These are phyloP conservation scores for Annulohypoxylon moriforme DNA, from an alignment of 495 filamentous ascomycete species.

Conservation along the genomic window DNA sequence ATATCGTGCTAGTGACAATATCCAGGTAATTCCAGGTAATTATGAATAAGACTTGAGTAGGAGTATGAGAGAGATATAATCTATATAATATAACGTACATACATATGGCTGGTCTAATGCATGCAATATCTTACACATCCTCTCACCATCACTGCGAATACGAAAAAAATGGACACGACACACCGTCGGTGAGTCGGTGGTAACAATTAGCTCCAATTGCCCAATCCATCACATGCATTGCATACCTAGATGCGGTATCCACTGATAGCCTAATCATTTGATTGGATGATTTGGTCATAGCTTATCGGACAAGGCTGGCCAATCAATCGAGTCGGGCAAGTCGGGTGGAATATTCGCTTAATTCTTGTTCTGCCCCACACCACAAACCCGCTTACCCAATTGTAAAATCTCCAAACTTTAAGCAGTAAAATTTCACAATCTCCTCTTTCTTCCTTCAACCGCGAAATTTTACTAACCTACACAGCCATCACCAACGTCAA, in stretches of 20 bases:
- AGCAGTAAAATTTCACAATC: constrained; percentile 23
- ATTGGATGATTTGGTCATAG: constrained; percentile 7
- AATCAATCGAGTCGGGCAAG: constrained; percentile 7
- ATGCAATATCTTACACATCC: constrained; percentile 10
- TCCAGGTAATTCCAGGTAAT: background rate
- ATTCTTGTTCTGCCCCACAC: constrained; percentile 34
- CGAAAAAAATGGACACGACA: constrained; percentile 7
- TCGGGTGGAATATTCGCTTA: constrained; percentile 38
- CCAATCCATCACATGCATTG: constrained; percentile 22
- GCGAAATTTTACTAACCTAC: constrained; percentile 48
- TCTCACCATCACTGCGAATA: constrained; percentile 12
- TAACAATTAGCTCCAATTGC: background rate
- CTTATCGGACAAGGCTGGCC: constrained; percentile 34
- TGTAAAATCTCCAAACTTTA: constrained; percentile 38
- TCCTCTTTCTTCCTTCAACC: constrained; percentile 28
- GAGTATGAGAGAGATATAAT: constrained; percentile 6
- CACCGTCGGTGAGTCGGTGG: constrained; percentile 29
- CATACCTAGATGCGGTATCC: constrained; percentile 14
- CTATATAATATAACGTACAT: background rate
- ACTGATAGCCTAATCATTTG: constrained; percentile 10
- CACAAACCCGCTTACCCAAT: constrained; percentile 39
- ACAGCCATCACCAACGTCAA: constrained; percentile 39
- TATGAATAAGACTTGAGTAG: constrained; percentile 10
- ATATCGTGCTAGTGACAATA: constrained; percentile 19
- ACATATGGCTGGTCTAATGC: background rate